Evolutionary conservation across 495 filamentous ascomycete species (phyloP), one percentile per base, ranked within the genome.

Genomic region (Aspergillus campestris): DNA sequence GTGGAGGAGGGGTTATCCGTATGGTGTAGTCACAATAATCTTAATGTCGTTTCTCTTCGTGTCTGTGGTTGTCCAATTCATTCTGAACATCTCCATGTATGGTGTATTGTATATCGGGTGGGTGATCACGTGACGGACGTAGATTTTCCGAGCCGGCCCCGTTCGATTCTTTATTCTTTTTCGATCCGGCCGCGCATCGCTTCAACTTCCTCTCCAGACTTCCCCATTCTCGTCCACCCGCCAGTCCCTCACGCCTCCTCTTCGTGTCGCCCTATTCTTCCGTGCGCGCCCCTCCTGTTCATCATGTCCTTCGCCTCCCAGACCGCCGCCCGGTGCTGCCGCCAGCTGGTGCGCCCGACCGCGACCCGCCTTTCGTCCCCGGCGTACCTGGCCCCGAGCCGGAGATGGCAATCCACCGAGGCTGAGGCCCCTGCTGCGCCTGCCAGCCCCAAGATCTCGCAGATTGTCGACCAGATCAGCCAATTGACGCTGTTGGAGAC

Each of bases 401-500:
- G 67, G 52, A 61, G 68, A 62, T 72, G 67, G 64, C 64, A 73
- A 56, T 72, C 70, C 28, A 71, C 69, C 42, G 63, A 71, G 52
- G 60, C 87, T 41, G 86, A 84, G 45, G 80, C 83, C 42, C 73
- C 78, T 44, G 75, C 76, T 45, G 61, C 76, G 13, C 65, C 76
- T 45, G 50, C 65, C 38, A 89, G 84, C 66, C 87, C 92, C 27
- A 97, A 97, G 77, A 92, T 99, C 55, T 55, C 79, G 41, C 77
- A 76, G 40, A 97, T 99, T 56, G 92, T 99, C 47, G 92, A 97
- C 67, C 89, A 97, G 66, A 97, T 99, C 61, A 90, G 89, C 68
- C 81, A 89, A 81, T 85, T 99, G 77, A 99, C 89, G 13, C 74
- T 99, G 45, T 69, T 99, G 57, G 94, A 99, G 76, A 99, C 94